A percentile compares a stretch with the other conserved stretches of the same genome.
Conservation (phyloP, 169 alveolate species). For the Sarcocystis neurona region DNA sequence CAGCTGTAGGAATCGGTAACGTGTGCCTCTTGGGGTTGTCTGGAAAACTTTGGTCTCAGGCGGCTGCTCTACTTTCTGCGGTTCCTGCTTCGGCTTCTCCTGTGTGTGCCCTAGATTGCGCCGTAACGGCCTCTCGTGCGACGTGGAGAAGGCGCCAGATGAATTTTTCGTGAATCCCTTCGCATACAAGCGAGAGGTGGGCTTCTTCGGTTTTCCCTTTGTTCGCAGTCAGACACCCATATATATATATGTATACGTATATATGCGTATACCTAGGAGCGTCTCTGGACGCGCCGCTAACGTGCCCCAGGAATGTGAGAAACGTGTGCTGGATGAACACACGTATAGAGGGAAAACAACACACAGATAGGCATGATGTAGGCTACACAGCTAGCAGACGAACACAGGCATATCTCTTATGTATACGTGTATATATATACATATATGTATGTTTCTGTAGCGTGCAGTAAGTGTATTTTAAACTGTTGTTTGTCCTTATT, state of each 20-base stretch:
- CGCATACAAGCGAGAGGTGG: background rate
- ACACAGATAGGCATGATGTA: background rate
- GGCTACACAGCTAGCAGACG: background rate
- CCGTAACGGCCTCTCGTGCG: constrained; percentile 3
- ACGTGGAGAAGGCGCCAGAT: background rate
- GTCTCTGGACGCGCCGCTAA: background rate
- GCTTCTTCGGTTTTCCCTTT: background rate
- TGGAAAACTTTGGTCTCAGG: background rate
- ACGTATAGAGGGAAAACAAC: background rate
- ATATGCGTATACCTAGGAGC: background rate
- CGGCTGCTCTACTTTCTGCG: background rate
- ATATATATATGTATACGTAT: background rate
- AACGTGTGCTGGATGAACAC: background rate
- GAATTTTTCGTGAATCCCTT: background rate
- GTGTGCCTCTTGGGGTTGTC: too few relatives aligned
- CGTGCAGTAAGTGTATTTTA: too few relatives aligned
- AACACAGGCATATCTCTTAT: background rate
- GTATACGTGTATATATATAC: background rate
- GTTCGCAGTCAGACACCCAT: too few relatives aligned
- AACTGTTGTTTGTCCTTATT: too few relatives aligned
- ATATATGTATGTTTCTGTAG: background rate
- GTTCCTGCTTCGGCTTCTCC: background rate
- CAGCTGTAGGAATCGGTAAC: too few relatives aligned
- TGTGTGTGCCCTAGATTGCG: too few relatives aligned
- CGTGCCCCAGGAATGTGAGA: background rate